phyloP scores from a whole-genome alignment of 768 basidiomycete genomes.

The Amanita jacksonii region DNA sequence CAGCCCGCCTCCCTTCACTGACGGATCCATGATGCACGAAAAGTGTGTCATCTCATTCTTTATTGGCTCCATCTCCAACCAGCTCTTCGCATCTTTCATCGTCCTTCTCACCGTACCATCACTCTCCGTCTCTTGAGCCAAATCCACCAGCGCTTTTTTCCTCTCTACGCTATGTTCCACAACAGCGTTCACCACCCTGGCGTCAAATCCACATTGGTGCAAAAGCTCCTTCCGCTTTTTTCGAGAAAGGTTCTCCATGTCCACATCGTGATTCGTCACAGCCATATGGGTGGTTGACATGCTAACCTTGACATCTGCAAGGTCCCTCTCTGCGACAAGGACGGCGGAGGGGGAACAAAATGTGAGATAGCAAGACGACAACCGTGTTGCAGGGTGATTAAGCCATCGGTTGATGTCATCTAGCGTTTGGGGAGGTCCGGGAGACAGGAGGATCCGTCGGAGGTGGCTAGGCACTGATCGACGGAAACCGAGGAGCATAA shows the following conservation, averaged over 20 bases:
- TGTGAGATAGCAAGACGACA: constrained; percentile 26
- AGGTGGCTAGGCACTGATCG: constrained; percentile 25
- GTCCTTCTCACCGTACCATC: constrained; percentile 4
- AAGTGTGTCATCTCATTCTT: constrained; percentile 28
- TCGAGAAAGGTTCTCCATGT: constrained; percentile 17
- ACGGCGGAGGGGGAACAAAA: constrained; percentile 24
- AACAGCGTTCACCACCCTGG: constrained; percentile 9
- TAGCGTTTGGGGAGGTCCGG: constrained; percentile 18
- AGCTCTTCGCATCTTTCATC: constrained; percentile 18
- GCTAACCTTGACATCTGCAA: constrained; percentile 15
- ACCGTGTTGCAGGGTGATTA: constrained; percentile 12
- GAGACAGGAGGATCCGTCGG: constrained; percentile 22
- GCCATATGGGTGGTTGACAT: constrained; percentile 20
- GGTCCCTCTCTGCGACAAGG: constrained; percentile 27
- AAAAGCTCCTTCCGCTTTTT: constrained; percentile 15
- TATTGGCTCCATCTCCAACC: constrained; percentile 25
- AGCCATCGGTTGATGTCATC: constrained; percentile 11
- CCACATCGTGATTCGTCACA: constrained; percentile 27
- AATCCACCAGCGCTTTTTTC: constrained; percentile 19
- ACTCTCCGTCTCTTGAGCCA: constrained; percentile 11
- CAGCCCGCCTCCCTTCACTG: constrained; percentile 23
- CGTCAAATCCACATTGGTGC: constrained; percentile 9
- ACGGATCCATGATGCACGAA: constrained; percentile 30
- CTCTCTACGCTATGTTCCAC: constrained; percentile 25
- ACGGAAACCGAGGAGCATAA: constrained; percentile 22